Evolutionary conservation across 2,329 filamentous ascomycete species (phyloP).

Genomic region (Neospermospora avenae): DNA sequence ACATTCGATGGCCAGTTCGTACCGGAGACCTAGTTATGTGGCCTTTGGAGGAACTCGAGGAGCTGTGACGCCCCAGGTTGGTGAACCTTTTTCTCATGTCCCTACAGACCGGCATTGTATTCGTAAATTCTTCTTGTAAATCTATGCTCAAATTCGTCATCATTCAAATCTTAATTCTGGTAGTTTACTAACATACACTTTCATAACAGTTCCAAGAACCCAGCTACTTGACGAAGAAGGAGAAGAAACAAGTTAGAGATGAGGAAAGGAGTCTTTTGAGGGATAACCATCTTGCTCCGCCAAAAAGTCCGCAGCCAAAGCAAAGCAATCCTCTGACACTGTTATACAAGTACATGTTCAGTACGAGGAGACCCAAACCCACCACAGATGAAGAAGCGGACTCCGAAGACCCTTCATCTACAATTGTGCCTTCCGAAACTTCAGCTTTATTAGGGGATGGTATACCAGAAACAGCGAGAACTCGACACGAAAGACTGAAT

Average conservation of each 20-base stretch:
- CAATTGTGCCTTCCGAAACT: slow-evolving; percentile 38
- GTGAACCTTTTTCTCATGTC: slow-evolving; percentile 34
- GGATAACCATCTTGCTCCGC: slow-evolving; percentile 63
- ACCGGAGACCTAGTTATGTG: slow-evolving; percentile 74
- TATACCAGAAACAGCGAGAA: slow-evolving; percentile 41
- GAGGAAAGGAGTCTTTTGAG: slow-evolving; percentile 60
- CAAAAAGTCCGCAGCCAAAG: slow-evolving; percentile 47
- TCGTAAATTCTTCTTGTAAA: neutral
- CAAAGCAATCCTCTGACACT: slow-evolving; percentile 38
- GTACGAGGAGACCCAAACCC: slow-evolving; percentile 49
- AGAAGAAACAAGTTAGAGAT: slow-evolving; percentile 53
- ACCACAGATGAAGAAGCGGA: slow-evolving; percentile 41
- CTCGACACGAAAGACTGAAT: slow-evolving; percentile 57
- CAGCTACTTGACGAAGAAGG: slow-evolving; percentile 48
- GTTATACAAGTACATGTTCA: slow-evolving; percentile 46
- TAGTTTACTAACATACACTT: neutral
- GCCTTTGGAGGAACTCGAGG: slow-evolving; percentile 69
- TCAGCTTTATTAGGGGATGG: slow-evolving; percentile 41
- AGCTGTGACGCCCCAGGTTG: slow-evolving; percentile 57
- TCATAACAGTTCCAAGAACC: slow-evolving; percentile 25
- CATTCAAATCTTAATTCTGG: no score
- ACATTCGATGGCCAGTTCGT: slow-evolving; percentile 59
- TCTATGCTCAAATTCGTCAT: neutral
- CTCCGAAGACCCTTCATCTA: slow-evolving; percentile 17
- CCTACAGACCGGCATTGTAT: neutral